Evolutionary conservation across 176 grass and related monocot species (phyloP).

Genomic region (Coix lacrymajobi): DNA sequence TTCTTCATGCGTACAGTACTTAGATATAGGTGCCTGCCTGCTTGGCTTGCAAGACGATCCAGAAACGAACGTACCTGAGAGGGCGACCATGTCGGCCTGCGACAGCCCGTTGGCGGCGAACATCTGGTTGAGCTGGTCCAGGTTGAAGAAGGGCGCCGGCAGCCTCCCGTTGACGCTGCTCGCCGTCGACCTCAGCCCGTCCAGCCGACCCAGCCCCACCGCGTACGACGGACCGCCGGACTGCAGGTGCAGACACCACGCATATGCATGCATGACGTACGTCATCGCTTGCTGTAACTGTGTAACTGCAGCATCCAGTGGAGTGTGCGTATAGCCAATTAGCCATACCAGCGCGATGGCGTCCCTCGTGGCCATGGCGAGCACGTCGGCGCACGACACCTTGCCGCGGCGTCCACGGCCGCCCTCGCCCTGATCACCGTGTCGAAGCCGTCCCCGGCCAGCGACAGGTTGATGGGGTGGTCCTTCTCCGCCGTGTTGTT

Average conservation of each 20-base stretch:
- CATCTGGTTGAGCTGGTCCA: constrained; percentile 41
- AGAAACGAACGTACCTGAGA: constrained; percentile 40
- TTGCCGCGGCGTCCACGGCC: constrained; percentile 49
- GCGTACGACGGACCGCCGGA: constrained; percentile 53
- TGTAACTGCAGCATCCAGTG: no score
- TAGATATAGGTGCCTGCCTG: no score
- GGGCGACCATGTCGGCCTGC: constrained; percentile 58
- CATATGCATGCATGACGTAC: no score
- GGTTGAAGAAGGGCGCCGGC: constrained; percentile 26
- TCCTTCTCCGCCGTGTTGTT: constrained; percentile 57
- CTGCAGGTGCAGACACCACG: neutral
- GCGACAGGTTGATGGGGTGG: constrained; percentile 39
- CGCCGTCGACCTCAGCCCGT: constrained; percentile 49
- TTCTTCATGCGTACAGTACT: no score
- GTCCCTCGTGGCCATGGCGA: constrained; percentile 63
- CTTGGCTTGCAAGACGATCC: neutral
- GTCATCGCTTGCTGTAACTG: no score
- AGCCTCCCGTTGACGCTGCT: constrained; percentile 45
- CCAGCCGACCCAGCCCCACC: constrained; percentile 69
- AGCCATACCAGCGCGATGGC: constrained; percentile 39
- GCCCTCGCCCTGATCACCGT: constrained; percentile 46
- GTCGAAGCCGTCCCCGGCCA: constrained; percentile 60
- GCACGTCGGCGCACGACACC: constrained; percentile 69
- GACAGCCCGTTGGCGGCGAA: constrained; percentile 53
- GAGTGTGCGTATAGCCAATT: no score